Evolutionary conservation across 139 green algal species (phyloP).

Genomic region (Chlorella ohadii): DNA sequence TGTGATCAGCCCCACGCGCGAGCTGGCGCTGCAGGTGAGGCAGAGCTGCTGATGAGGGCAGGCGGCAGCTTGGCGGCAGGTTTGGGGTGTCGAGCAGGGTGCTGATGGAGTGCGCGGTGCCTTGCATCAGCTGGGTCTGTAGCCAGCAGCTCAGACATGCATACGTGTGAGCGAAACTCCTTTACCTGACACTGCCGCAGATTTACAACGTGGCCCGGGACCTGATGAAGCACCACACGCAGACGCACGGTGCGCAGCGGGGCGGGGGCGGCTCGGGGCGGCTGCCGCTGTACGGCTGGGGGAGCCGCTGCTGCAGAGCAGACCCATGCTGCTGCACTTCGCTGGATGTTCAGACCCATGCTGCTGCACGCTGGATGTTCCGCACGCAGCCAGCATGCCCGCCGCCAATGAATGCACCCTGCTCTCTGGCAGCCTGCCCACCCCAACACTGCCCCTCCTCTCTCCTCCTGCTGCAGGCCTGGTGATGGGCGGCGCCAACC

Average conservation of each 20-base stretch:
- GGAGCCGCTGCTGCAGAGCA: no score
- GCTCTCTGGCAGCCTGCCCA: no score
- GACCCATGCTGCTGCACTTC: no score
- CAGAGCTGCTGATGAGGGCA: neutral
- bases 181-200: conserved; percentile 80
- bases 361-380: no score
- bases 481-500: conserved; percentile 98
- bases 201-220: conserved; percentile 96
- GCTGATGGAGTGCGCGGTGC: neutral
- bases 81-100: neutral
- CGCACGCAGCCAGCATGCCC: no score
- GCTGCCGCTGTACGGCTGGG: neutral
- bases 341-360: no score
- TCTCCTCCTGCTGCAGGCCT: conserved; percentile 58
- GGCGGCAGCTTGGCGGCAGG: neutral
- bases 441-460: neutral
- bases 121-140: neutral
- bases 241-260: conserved; percentile 84
- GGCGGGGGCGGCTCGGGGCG: neutral
- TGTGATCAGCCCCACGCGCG: conserved; percentile 94
- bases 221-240: conserved; percentile 91
- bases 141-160: neutral
- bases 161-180: no score
- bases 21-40: conserved; percentile 92
- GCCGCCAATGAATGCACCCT: no score